Base-by-base conservation (phyloP, 179 eudicot species). In the Heliamphora pulchella region DNA sequence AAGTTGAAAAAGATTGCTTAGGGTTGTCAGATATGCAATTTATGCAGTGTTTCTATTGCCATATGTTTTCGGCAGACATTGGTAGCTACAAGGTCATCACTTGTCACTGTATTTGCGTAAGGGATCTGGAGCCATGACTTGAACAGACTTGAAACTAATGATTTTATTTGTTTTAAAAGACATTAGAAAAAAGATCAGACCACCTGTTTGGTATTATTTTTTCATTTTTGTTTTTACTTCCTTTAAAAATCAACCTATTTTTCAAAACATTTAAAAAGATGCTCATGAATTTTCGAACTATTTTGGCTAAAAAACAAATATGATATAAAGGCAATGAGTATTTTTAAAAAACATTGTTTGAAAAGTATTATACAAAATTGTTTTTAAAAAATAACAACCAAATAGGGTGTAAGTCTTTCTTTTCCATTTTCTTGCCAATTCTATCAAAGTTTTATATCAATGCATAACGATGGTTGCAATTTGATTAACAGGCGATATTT, bases 401-500 rank as follows among this genome's bases (percentile, higher is more conserved):
- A 67, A 0, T 5, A 6, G 5, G 51, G 51, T 61, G 39, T 76
- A 8, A 71, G 74, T 47, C 39, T 8, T 13, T 67, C 71, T 43
- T 47, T 41, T 67, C 2, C 4, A 70, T 70, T 17, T 70, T 47
- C 74, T 41, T 20, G 43, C 58, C 61, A 71, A n/a, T 57, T 46
- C 22, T 41, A 13, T 22, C 51, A 72, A 73, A 48, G 11, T 51
- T 66, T 69, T 1, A 22, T 50, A 11, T 57, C 57, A 20, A 31
- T 41, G 51, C 73, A 55, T 71, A 46, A 72, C 64, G 54, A 74
- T 64, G 31, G 69, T 75, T 59, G 46, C 43, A 61, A 54, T 75
- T 73, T 67, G 48, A 78, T 75, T 62, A 64, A 78, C 80, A 90
- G 93, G 93, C 74, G 92, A 94, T 81, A 79, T 90, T 74, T 78